phyloP scores from a whole-genome alignment of 2,329 filamentous ascomycete species.

The Aspergillus calidoustus region DNA sequence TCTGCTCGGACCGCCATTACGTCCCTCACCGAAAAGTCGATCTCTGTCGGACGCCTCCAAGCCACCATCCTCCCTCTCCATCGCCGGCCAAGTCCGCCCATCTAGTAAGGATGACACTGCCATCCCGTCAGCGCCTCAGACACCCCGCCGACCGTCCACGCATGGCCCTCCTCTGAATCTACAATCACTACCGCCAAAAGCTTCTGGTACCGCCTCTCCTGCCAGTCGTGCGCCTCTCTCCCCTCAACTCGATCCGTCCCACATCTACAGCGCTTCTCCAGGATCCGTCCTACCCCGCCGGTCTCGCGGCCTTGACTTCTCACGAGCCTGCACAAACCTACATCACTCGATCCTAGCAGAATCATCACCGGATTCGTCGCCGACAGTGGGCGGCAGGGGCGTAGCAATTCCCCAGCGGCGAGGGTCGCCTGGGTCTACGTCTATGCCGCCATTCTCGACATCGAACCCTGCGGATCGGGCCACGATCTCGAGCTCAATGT shows the following conservation, averaged over 20 bases:
- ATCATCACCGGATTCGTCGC: constrained; percentile 87
- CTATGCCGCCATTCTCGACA: constrained; percentile 70
- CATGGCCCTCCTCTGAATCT: constrained; percentile 73
- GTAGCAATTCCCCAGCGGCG: constrained; percentile 64
- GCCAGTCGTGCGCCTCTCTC: constrained; percentile 72
- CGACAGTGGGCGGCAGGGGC: constrained; percentile 74
- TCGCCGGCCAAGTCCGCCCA: constrained; percentile 57
- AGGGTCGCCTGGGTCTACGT: constrained; percentile 63
- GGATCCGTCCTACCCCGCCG: constrained; percentile 86
- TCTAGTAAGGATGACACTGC: constrained; percentile 71
- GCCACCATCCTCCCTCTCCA: constrained; percentile 61
- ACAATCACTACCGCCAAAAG: constrained; percentile 65
- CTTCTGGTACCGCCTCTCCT: constrained; percentile 53
- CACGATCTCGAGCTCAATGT: constrained; percentile 77
- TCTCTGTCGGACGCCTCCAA: constrained; percentile 70
- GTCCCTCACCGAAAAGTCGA: constrained; percentile 57
- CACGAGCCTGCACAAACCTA: constrained; percentile 87
- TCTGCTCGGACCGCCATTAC: constrained; percentile 30
- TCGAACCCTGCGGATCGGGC: constrained; percentile 72
- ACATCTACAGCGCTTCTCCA: constrained; percentile 78
- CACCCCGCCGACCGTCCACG: constrained; percentile 71
- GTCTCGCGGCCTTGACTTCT: constrained; percentile 90
- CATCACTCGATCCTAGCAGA: constrained; percentile 95
- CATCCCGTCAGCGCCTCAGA: constrained; percentile 63
- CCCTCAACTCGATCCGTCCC: constrained; percentile 81